Base-by-base conservation (phyloP, 116 monocot species). In the Thalassia testudinum region DNA sequence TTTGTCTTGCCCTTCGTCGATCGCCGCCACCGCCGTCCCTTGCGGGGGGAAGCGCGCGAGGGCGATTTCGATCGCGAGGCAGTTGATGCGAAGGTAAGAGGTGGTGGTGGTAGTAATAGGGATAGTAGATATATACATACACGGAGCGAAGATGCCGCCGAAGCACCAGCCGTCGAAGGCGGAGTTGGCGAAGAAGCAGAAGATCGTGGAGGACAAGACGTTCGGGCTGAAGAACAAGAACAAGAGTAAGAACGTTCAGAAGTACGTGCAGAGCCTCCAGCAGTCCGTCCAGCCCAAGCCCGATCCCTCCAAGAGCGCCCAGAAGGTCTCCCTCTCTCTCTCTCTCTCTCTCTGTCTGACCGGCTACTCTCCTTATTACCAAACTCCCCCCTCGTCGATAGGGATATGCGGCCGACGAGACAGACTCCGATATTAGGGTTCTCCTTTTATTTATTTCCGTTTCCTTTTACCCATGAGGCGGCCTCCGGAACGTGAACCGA, bases 181-280 rank as follows among this genome's bases (percentile, higher is more conserved):
- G 21, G 97, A 99, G 22, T 56, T 90, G 23, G 86, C 97, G 21
- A 99, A 99, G 86, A 99, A 99, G 82, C 90, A 99, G 75, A 99
- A 99, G 74, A 48, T 82, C 20, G 90, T 89, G 15, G 86, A 90
- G 75, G 97, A 99, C 69, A 99, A 99, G 59, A 99, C 97, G 57
- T 99, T 90, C 73, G 97, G 99, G 13, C 75, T 99, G 37, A 99
- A 99, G 68, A 99, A 99, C 72, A 99, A 99, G 69, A 99, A 82
- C 67, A 90, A 99, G 65, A 85, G 85, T 58, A 99, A 99, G 68
- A 99, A 82, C 65, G 99, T 99, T 34, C 99, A 99, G 64, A 99
- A 90, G 62, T 99, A 99, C 64, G 86, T 99, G n/a, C 99, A 99
- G 75, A 72, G 56, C 70, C 72, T 99, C 29, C 85, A 89, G 27